A percentile compares a stretch with the other conserved stretches of the same genome.
Evolutionary conservation across 176 grass and related monocot species (phyloP).

Genomic region (Guadua angustifolia): DNA sequence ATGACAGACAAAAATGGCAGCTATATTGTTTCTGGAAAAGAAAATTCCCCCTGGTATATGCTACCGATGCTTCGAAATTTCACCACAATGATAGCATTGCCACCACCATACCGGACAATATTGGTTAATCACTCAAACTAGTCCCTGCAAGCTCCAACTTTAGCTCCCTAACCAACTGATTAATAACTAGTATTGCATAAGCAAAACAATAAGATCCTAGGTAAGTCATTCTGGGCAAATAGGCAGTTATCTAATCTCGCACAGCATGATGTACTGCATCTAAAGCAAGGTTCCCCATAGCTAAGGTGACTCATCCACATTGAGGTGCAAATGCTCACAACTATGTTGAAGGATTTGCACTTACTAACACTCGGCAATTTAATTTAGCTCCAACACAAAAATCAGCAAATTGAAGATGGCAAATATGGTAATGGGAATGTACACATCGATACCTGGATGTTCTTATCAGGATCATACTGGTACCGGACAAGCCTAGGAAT

Average conservation of each 20-base stretch:
- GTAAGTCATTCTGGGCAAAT: conserved; percentile 3
- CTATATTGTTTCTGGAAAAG: not conserved
- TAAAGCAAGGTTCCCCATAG: not conserved
- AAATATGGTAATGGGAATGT: conserved; percentile 18
- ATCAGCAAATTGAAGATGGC: not conserved
- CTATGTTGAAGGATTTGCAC: not conserved
- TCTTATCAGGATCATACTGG: conserved; percentile 98
- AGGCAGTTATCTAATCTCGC: not conserved
- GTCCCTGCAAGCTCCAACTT: not conserved
- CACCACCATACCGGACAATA: not conserved
- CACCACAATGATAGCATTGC: not conserved
- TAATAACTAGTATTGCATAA: conserved; percentile 14
- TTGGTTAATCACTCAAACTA: not conserved
- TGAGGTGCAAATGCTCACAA: conserved; percentile 8
- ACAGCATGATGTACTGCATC: not conserved
- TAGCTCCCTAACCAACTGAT: conserved; percentile 28
- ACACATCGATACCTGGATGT: conserved; percentile 77
- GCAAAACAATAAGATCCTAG: not conserved
- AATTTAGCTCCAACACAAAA: not conserved
- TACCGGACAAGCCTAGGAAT: conserved; percentile 96
- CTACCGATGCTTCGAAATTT: not conserved
- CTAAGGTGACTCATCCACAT: not conserved
- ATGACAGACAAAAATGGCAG: not conserved
- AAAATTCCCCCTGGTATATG: conserved; percentile 9
- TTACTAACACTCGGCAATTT: not conserved